Evolutionary conservation across 441 rosid species (phyloP), one percentile per base, ranked within the genome.

Genomic region (Corymbia citriodora): DNA sequence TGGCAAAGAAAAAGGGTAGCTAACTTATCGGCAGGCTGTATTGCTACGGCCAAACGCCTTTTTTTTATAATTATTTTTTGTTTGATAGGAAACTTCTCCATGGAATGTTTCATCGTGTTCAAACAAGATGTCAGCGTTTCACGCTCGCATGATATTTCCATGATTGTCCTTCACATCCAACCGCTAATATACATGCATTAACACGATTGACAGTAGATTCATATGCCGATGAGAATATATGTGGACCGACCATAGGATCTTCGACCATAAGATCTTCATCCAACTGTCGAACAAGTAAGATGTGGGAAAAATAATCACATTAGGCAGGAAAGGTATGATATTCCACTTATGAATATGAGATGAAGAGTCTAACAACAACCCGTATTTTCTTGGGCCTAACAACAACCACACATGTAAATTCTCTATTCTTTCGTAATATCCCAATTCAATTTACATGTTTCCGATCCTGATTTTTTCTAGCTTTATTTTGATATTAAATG

Each of bases 381-480:
- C 40, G 40, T 36, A 36, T 3, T 14, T n/a, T 14, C 33, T 65
- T 65, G 0, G 0, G 9, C 18, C 33, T 0, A 63, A 29, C 16
- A 63, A 29, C 29, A 63, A 63, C 18, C 5, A 7, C 72, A 14
- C 14, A 63, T 33, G 25, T 70, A 9, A 70, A 18, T 18, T 70
- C 25, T 70, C 25, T 18, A 33, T 4, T 33, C 27, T 12, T 18
- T 70, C 18, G 2, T 19, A 70, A 70, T 18, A 33, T 33, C 27
- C 48, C 25, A 70, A 36, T 72, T 72, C 9, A 3, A 72, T 36
- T 72, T 36, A 36, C 48, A 36, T 19, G 9, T 19, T 36, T 74
- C 25, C 3, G 3, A 21, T 74, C 8, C 40, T 5, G 27, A 3
- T 6, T 19, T 10, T 21, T 74, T 36, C 1, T 21, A 74, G 19